Percentiles rank a stretch among this genome's conserved stretches.
phyloP scores from a whole-genome alignment of 768 basidiomycete species.

The Boletus sp. region DNA sequence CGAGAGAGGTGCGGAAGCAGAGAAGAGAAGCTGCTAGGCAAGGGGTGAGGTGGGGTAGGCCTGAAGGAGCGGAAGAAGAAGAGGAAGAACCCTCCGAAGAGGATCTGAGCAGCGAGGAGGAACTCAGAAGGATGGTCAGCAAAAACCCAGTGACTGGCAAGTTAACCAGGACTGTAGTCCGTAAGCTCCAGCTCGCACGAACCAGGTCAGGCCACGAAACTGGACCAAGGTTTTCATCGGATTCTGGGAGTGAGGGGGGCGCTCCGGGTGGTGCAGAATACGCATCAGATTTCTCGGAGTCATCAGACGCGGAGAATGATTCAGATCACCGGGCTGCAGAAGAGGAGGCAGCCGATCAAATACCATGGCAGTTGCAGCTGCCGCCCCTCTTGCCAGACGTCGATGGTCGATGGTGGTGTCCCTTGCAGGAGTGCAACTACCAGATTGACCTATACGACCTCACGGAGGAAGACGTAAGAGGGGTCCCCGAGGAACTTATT shows the following conservation, averaged over 20 bases:
- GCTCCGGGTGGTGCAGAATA: conserved; percentile 32
- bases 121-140: conserved; percentile 9
- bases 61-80: conserved; percentile 10
- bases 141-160: conserved; percentile 31
- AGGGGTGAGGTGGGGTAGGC: conserved; percentile 23
- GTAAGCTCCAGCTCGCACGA: conserved; percentile 20
- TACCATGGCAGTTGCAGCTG: conserved; percentile 37
- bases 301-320: conserved; percentile 43
- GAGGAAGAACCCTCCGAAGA: conserved; percentile 10
- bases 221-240: conserved; percentile 7
- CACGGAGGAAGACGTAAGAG: conserved; percentile 30
- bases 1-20: conserved; percentile 28
- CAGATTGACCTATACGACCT: conserved; percentile 45
- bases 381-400: conserved; percentile 41
- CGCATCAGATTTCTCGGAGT: conserved; percentile 57
- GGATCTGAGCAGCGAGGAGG: not conserved
- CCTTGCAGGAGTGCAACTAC: conserved; percentile 40
- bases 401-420: conserved; percentile 53
- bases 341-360: conserved; percentile 24
- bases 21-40: conserved; percentile 31
- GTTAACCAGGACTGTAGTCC: conserved; percentile 7
- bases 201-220: not conserved
- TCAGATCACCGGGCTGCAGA: conserved; percentile 22
- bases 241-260: conserved; percentile 21
- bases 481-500: conserved; percentile 20